Conservation (phyloP, 2,329 filamentous ascomycete species). For the Calonectria crousiana region DNA sequence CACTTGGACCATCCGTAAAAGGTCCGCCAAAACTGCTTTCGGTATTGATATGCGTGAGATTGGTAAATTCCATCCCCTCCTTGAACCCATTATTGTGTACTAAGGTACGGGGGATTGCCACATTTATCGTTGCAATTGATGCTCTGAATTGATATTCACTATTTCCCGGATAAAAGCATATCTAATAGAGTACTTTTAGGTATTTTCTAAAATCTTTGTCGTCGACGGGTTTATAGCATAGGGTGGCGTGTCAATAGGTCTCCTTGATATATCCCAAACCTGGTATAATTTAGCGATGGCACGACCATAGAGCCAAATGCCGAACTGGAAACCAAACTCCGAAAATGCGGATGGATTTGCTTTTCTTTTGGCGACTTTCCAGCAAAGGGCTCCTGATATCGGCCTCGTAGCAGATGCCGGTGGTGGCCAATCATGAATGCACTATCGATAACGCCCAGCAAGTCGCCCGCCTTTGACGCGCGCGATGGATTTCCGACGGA, state of each 20-base stretch:
- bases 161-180: too few species aligned
- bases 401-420: background rate
- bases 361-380: background rate
- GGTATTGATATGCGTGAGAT: too few species aligned
- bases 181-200: too few species aligned
- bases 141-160: too few species aligned
- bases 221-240: too few species aligned
- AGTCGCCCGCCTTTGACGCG: background rate
- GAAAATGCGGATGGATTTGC: background rate
- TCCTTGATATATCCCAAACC: background rate
- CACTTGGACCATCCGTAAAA: too few species aligned
- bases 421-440: background rate
- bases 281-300: too few species aligned
- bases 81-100: too few species aligned
- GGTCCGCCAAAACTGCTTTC: too few species aligned
- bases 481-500: background rate
- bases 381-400: background rate
- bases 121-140: too few species aligned
- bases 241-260: background rate
- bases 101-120: too few species aligned
- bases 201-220: background rate
- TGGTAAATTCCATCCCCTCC: too few species aligned
- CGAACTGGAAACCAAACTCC: background rate
- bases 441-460: background rate
- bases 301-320: background rate